Percentiles rank a stretch among this genome's conserved stretches.
phyloP scores from a whole-genome alignment of 768 basidiomycete species.

The Suillus occidentalis region DNA sequence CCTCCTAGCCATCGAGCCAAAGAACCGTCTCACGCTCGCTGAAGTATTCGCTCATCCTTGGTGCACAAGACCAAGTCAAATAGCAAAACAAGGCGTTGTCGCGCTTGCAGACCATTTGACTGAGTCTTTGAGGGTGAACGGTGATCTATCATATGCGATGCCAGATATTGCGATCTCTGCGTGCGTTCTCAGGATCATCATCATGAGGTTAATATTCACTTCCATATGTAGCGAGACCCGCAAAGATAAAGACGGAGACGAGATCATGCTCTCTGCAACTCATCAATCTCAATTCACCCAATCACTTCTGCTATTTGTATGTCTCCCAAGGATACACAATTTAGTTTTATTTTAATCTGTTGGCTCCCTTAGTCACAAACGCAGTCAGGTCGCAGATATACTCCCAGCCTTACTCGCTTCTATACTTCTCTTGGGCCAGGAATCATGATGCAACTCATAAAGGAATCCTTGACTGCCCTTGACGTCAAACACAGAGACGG shows the following conservation, averaged over 20 bases:
- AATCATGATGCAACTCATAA: conserved; percentile 52
- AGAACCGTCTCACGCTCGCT: conserved; percentile 61
- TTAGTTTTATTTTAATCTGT: background rate
- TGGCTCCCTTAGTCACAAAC: conserved; percentile 69
- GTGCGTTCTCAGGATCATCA: conserved; percentile 29
- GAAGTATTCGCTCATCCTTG: conserved; percentile 66
- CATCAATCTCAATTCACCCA: conserved; percentile 77
- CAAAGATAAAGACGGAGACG: conserved; percentile 57
- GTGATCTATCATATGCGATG: conserved; percentile 73
- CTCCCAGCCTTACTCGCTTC: conserved; percentile 78
- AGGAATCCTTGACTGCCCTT: conserved; percentile 49
- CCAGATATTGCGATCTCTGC: conserved; percentile 42
- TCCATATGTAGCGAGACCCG: background rate
- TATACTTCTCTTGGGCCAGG: conserved; percentile 61
- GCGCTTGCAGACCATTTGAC: conserved; percentile 73
- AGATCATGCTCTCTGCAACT: conserved; percentile 56
- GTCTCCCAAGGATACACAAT: conserved; percentile 27
- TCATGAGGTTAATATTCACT: background rate
- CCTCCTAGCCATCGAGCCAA: conserved; percentile 72
- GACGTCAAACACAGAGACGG: conserved; percentile 52
- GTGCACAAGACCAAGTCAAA: conserved; percentile 73
- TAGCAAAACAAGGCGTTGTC: conserved; percentile 49
- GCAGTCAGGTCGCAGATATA: conserved; percentile 69
- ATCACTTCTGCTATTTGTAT: conserved; percentile 76
- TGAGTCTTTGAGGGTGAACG: conserved; percentile 60